Percentiles rank a stretch among this genome's conserved stretches.
Evolutionary conservation across 495 filamentous ascomycete genomes (phyloP).

Genomic region (Trichocladium antarcticum): DNA sequence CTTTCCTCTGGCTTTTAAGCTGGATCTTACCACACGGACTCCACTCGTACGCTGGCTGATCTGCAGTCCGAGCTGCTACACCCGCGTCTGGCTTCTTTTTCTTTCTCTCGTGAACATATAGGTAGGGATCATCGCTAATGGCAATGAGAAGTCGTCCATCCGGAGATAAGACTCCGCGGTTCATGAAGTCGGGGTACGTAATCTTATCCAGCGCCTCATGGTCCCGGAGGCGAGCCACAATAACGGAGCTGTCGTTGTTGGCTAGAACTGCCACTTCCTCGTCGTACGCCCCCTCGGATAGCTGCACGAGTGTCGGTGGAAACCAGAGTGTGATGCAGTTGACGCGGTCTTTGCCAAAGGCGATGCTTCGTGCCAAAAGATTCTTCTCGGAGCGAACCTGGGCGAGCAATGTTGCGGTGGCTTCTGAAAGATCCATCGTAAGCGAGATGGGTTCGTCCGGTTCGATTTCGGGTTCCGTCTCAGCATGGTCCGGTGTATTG

Average conservation of each 20-base stretch:
- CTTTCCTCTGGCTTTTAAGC: slow-evolving; percentile 37
- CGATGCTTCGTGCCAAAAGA: slow-evolving; percentile 29
- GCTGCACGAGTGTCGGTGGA: slow-evolving; percentile 21
- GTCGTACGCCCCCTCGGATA: slow-evolving; percentile 28
- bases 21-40: slow-evolving; percentile 30
- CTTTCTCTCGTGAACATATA: slow-evolving; percentile 60
- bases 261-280: slow-evolving; percentile 39
- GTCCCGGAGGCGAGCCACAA: slow-evolving; percentile 54
- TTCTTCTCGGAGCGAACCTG: slow-evolving; percentile 25
- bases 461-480: slow-evolving; percentile 31
- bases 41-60: slow-evolving; percentile 30
- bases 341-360: slow-evolving; percentile 39
- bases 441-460: slow-evolving; percentile 53
- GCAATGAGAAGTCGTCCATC: slow-evolving; percentile 71
- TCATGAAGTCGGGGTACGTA: slow-evolving; percentile 68
- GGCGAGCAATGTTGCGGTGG: slow-evolving; percentile 15
- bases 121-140: slow-evolving; percentile 71
- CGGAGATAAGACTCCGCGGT: slow-evolving; percentile 84
- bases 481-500: slow-evolving; percentile 21
- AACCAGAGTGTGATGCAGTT: slow-evolving; percentile 49
- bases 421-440: slow-evolving; percentile 35
- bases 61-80: slow-evolving; percentile 1
- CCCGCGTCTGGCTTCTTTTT: slow-evolving; percentile 8
- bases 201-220: slow-evolving; percentile 50
- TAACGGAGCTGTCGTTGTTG: slow-evolving; percentile 85